Evolutionary conservation across 2,329 filamentous ascomycete species (phyloP), one percentile per base, ranked within the genome.

Genomic region (Cladophialophora chaetospira): DNA sequence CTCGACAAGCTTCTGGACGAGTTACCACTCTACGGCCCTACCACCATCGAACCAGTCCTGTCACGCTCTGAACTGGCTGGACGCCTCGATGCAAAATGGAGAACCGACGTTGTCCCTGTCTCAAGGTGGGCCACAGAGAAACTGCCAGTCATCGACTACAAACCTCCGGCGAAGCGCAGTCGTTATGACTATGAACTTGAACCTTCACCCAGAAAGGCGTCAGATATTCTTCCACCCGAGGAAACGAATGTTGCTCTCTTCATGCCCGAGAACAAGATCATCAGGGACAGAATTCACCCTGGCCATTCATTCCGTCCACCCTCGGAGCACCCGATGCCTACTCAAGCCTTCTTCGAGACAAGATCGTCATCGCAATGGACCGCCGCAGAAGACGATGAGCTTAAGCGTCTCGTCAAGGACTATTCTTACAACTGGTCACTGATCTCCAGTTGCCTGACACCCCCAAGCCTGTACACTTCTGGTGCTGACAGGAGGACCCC

Each of bases 371-470:
- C 94, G 2, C 91, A 97, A 68, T 99, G 94, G 94, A 90, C 91
- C 0, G 82, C 85, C 69, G 80, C 87, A 2, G 94, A 99, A 70
- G 94, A 99, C 65, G 92, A 97, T 66, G 91, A 96, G 71, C 79
- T 99, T 5, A 87, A 89, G 52, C 82, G 81, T 43, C 79, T 96
- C 36, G 94, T 97, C 15, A 88, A 91, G 65, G 91, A 97, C 62
- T 96, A 94, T 68, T 91, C 91, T 0, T 97, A 97, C 77, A 99
- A 99, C 67, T 99, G 94, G 94, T 95, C 91, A 2, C 79, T 99
- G 4, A 96, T 97, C 52, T 89, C 92, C 1, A 89, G 84, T 65
- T 87, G 93, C 58, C 77, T 97, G 51, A 82, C 85, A 1, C 82
- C 88, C 13, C 85, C 84, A 50, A 95, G 91, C 0, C 71, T 86